phyloP scores from a whole-genome alignment of 768 basidiomycete genomes.

The Roridomyces roridus region DNA sequence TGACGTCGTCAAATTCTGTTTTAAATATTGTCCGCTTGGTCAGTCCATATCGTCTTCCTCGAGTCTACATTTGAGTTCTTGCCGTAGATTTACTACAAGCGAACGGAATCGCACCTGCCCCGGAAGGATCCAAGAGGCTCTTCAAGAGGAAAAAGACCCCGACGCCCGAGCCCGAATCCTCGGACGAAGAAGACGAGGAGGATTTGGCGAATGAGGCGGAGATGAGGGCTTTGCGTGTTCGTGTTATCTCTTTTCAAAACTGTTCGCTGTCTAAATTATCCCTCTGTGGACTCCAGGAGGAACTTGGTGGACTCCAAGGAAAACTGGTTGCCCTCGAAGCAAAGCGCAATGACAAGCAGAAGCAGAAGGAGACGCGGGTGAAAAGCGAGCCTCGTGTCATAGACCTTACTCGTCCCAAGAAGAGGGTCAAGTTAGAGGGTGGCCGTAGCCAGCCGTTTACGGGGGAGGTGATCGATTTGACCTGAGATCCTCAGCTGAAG shows the following conservation, averaged over 20 bases:
- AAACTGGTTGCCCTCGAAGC: too few species aligned
- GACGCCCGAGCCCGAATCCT: neutral
- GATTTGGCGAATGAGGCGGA: constrained; percentile 4
- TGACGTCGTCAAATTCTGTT: constrained; percentile 4
- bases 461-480: constrained; percentile 5
- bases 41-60: neutral
- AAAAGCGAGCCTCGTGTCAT: constrained; percentile 2
- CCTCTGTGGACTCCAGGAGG: too few species aligned
- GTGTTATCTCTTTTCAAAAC: too few species aligned
- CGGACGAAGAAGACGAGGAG: neutral
- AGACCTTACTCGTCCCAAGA: constrained; percentile 3
- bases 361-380: neutral
- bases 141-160: too few species aligned
- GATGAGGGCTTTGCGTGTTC: too few species aligned
- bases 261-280: too few species aligned
- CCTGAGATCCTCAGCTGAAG: too few species aligned
- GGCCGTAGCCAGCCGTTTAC: too few species aligned
- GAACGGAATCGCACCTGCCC: constrained; percentile 13
- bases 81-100: constrained; percentile 10
- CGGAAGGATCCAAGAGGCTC: too few species aligned
- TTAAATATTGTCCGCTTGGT: constrained; percentile 13
- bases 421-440: neutral
- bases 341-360: too few species aligned
- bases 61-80: neutral
- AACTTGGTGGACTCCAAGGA: too few species aligned